Evolutionary conservation across 2,329 filamentous ascomycete genomes (phyloP).

Genomic region (Fusarium subtropicale): DNA sequence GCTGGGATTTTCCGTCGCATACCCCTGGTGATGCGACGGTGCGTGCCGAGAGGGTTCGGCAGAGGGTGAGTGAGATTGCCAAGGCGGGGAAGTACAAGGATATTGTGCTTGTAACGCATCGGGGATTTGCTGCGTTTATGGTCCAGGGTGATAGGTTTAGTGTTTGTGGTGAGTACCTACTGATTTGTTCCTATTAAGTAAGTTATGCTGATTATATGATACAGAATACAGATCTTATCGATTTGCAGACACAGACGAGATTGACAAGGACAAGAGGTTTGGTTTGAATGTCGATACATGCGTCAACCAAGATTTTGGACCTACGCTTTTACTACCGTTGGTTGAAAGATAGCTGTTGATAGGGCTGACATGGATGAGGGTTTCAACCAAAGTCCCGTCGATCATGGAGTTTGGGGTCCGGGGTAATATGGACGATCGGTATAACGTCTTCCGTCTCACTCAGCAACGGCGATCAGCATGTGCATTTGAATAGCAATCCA

Average conservation of each 20-base stretch:
- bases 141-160: constrained; percentile 36
- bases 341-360: neutral
- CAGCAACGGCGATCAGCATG: neutral
- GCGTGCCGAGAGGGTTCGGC: constrained; percentile 38
- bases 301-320: constrained; percentile 35
- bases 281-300: constrained; percentile 34
- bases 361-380: neutral
- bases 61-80: constrained; percentile 18
- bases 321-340: constrained; percentile 21
- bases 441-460: constrained; percentile 13
- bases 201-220: neutral
- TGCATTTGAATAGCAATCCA: neutral
- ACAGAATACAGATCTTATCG: constrained; percentile 35
- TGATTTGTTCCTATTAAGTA: no score
- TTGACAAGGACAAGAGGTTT: neutral
- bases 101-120: constrained; percentile 37
- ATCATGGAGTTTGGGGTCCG: neutral
- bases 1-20: constrained; percentile 40
- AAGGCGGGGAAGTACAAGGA: constrained; percentile 26
- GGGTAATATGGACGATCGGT: neutral
- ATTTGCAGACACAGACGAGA: constrained; percentile 25
- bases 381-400: neutral
- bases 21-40: constrained; percentile 22
- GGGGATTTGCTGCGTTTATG: constrained; percentile 39
- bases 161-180: constrained; percentile 42